Evolutionary conservation across 1,139 yeast genomes (phyloP), one percentile per base, ranked within the genome.

Genomic region (Lodderomyces margitis): DNA sequence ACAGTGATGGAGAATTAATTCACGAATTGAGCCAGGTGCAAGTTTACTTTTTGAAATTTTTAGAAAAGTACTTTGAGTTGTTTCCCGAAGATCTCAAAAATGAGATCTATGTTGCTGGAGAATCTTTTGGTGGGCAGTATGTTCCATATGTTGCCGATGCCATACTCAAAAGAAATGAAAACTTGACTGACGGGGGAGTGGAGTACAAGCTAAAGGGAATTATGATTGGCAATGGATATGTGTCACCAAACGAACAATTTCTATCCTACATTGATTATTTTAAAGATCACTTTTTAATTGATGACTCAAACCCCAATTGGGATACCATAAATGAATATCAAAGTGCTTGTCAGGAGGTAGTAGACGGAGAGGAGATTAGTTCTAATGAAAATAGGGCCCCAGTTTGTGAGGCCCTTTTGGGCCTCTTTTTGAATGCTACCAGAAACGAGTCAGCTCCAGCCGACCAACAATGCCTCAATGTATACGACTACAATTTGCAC

Each of bases 51-150:
- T 55, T 85, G 44, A 56, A 57, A 8, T 92, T 92, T 58, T 57
- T 94, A 55, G 75, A 78, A 30, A 74, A 76, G 50, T 94, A 82
- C 62, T 83, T 75, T 53, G 70, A 74, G 44, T 56, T 82, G 4
- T 92, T 92, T 59, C 96, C 97, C 0, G 82, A 83, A 39, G 89
- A 86, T 50, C 51, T 64, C 10, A 57, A 58, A 11, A 81, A 86
- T 48, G 86, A 87, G 25, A 64, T 92, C 3, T 81, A 80, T 51
- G 61, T 92, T 37, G 95, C 96, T 0, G 98, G 98, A 20, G 98
- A 92, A 64, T 86, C 96, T 51, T 92, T 83, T 65, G 98, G 98
- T 1, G 98, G 98, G 16, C 98, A 92, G 60, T 92, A 88, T 59
- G 84, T 92, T 45, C 98, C 98, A 1, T 87, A 85, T 60, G 76